Evolutionary conservation across 495 filamentous ascomycete species (phyloP).

Genomic region (Rhizodiscina lignyota): DNA sequence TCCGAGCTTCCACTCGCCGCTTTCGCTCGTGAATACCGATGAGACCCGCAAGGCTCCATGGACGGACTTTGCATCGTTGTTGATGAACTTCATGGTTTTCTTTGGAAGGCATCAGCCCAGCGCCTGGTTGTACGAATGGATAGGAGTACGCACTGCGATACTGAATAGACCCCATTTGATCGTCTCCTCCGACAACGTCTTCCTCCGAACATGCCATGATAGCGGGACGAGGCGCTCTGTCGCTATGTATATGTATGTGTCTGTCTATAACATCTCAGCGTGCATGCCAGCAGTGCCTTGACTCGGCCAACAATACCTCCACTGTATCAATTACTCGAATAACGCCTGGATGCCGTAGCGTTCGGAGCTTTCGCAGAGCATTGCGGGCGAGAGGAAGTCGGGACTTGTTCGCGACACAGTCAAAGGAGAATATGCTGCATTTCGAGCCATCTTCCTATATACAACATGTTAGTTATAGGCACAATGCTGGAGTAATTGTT

Average conservation of each 20-base stretch:
- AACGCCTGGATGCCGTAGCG: constrained; percentile 83
- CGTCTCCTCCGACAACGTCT: constrained; percentile 71
- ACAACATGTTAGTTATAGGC: constrained; percentile 6
- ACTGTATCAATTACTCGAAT: constrained; percentile 85
- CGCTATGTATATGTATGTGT: constrained; percentile 83
- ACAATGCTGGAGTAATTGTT: neutral
- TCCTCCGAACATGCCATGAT: constrained; percentile 70
- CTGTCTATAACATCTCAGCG: constrained; percentile 41
- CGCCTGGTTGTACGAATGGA: neutral
- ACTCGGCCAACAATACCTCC: constrained; percentile 40
- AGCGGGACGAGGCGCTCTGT: constrained; percentile 80
- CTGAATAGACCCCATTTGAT: constrained; percentile 88
- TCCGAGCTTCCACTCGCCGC: constrained; percentile 92
- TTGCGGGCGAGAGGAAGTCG: constrained; percentile 78
- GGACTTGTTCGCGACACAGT: constrained; percentile 59
- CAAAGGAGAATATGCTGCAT: constrained; percentile 95
- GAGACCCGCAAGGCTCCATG: constrained; percentile 73
- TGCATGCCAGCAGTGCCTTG: neutral
- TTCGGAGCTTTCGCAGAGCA: constrained; percentile 78
- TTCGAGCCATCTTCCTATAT: constrained; percentile 73
- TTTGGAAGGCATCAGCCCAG: constrained; percentile 16
- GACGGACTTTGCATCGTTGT: constrained; percentile 77
- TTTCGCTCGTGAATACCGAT: constrained; percentile 82
- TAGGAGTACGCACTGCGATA: constrained; percentile 47
- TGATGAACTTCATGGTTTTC: constrained; percentile 90